Base-by-base conservation (phyloP, 257 asterid genomes). In the Echium plantagineum region DNA sequence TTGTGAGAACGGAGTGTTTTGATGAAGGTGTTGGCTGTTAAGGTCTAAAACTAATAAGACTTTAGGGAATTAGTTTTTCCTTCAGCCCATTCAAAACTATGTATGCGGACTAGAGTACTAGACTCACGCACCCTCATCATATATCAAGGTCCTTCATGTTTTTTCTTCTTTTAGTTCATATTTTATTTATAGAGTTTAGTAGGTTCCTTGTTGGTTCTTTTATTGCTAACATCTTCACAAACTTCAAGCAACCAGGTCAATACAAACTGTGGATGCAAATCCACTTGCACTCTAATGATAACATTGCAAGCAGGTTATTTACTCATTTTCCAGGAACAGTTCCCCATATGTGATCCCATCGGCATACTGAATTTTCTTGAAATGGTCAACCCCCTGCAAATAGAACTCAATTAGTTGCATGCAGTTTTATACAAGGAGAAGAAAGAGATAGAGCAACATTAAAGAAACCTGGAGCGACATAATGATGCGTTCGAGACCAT, bases 281-380 rank as follows among this genome's bases (percentile, higher is more conserved):
- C 32, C 32, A 28, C 32, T 28, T 8, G 21, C 21, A 17, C 10
- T 16, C 7, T 16, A 17, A 5, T 7, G 21, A n/a, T 52, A 52
- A 17, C 1, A 52, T 52, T 0, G 2, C 15, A 18, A 53, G 26
- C 57, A 68, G 75, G 19, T 57, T 62, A 69, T 76, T 78, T 78
- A 91, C 98, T 91, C 98, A 60, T 91, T 91, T 81, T 91, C 98
- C 66, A 87, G 77, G 70, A 91, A 91, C 63, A 91, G 90, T 75
- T 91, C 98, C 65, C 96, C 96, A 66, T 91, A 91, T 68, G 98
- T 83, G 71, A 91, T 91, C 76, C 98, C 98, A 70, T 85, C 80
- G 22, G 95, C 95, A 82, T 91, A 91, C 54, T 79, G 90, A 76
- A 91, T 88, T 75, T 91, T 85, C 82, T 88, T 91, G 83, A 91